Evolutionary conservation across 2,329 filamentous ascomycete genomes (phyloP).

Genomic region (Botrytis fragariae): DNA sequence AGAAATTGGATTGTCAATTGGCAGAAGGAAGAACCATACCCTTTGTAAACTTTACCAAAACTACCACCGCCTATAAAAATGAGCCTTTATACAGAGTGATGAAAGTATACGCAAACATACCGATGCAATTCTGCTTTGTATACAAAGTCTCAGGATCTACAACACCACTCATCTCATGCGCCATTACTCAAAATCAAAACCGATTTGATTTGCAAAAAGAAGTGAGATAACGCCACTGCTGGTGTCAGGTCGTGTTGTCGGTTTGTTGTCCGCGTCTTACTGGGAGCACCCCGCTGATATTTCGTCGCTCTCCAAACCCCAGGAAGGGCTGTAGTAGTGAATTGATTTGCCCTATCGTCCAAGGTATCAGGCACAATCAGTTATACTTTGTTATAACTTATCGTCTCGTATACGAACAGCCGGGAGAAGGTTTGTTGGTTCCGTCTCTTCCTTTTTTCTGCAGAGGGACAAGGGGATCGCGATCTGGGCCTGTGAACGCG

Average conservation of each 20-base stretch:
- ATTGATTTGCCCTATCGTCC: not conserved
- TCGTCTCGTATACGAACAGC: conserved; percentile 1
- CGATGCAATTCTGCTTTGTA: conserved; percentile 88
- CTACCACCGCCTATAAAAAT: conserved; percentile 75
- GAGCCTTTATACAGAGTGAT: conserved; percentile 28
- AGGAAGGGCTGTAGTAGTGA: not conserved
- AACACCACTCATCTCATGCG: conserved; percentile 45
- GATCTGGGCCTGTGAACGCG: conserved; percentile 13
- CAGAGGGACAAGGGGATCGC: conserved; percentile 8
- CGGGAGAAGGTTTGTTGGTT: not conserved
- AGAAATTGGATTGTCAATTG: conserved; percentile 1
- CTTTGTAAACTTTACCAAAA: conserved; percentile 98
- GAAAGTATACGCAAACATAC: conserved; percentile 45
- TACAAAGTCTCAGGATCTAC: conserved; percentile 89
- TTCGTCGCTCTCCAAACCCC: conserved; percentile 5
- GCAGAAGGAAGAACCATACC: conserved; percentile 52
- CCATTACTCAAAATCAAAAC: conserved; percentile 29
- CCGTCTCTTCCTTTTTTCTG: conserved; percentile 1
- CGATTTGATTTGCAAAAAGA: conserved; percentile 1
- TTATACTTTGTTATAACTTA: not conserved
- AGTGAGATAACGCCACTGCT: conserved; percentile 11
- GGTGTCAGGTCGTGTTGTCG: conserved; percentile 14
- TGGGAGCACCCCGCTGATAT: conserved; percentile 19
- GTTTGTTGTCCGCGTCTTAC: conserved; percentile 15
- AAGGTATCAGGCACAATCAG: not conserved